Evolutionary conservation across 2,329 filamentous ascomycete species (phyloP).

Genomic region (Cryphonectria nitschkei): DNA sequence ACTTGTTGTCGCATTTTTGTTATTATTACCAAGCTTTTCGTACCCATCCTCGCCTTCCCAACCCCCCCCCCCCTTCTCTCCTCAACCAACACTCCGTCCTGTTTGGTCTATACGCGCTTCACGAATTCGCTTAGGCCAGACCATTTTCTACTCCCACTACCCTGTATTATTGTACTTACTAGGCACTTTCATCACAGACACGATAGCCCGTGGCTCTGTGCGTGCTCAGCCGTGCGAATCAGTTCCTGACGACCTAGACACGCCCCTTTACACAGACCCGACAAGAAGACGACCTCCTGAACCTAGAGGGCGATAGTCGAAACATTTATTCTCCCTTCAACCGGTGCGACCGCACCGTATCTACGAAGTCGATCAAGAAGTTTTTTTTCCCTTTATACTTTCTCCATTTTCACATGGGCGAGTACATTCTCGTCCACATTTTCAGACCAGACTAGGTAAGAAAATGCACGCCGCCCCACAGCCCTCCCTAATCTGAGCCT

Average conservation of each 20-base stretch:
- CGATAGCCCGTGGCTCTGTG: constrained; percentile 5
- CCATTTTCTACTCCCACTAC: neutral
- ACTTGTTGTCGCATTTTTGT: neutral
- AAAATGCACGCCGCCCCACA: constrained; percentile 10
- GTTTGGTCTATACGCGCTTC: neutral
- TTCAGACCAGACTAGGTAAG: constrained; percentile 25
- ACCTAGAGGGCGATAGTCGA: neutral
- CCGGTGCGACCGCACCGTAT: neutral
- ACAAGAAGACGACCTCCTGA: neutral
- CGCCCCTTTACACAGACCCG: neutral
- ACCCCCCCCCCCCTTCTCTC: neutral
- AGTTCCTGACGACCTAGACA: constrained; percentile 14
- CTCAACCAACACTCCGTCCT: neutral
- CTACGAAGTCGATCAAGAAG: neutral
- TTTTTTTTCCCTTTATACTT: neutral
- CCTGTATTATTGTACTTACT: neutral
- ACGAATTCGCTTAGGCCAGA: constrained; percentile 14
- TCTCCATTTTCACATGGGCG: neutral
- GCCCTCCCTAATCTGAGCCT: constrained; percentile 14
- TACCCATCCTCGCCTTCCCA: neutral
- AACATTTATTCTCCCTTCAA: neutral
- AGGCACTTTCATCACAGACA: constrained; percentile 1
- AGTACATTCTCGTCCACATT: neutral
- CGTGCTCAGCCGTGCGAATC: constrained; percentile 14
- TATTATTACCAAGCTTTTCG: neutral